Conservation (phyloP, 805 yeast genomes). For the Lachancea mirantina region DNA sequence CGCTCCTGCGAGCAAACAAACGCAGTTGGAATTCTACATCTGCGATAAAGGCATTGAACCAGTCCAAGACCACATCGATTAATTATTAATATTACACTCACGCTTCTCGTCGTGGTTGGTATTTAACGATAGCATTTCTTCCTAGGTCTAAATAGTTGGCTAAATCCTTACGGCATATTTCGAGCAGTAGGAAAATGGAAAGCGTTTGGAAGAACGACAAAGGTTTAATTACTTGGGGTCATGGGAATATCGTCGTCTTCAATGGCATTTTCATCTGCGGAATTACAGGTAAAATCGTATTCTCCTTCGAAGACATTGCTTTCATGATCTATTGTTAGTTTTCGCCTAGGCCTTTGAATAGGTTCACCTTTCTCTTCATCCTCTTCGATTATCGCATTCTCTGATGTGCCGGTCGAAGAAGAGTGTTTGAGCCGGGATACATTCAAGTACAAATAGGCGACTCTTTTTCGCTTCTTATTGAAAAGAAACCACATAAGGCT, state of each 20-base stretch:
- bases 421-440: constrained; percentile 39
- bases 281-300: constrained; percentile 36
- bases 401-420: constrained; percentile 29
- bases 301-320: constrained; percentile 37
- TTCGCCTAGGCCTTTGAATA: constrained; percentile 16
- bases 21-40: too few species aligned
- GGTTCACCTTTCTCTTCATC: constrained; percentile 20
- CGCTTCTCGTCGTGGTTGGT: too few species aligned
- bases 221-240: too few species aligned
- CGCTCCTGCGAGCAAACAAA: too few species aligned
- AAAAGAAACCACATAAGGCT: constrained; percentile 79
- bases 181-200: too few species aligned
- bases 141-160: too few species aligned
- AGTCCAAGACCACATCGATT: too few species aligned
- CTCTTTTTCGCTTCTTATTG: constrained; percentile 86
- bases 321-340: constrained; percentile 33
- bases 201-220: too few species aligned
- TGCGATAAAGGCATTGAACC: constrained; percentile 25
- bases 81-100: too few species aligned
- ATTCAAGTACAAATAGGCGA: constrained; percentile 72
- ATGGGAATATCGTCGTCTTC: constrained; percentile 30
- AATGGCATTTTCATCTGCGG: constrained; percentile 34
- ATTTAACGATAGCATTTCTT: too few species aligned
- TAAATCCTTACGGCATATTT: too few species aligned
- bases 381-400: constrained; percentile 24